phyloP scores from a whole-genome alignment of 192 early-diverging fungal genomes.

The Coemansia sp. region DNA sequence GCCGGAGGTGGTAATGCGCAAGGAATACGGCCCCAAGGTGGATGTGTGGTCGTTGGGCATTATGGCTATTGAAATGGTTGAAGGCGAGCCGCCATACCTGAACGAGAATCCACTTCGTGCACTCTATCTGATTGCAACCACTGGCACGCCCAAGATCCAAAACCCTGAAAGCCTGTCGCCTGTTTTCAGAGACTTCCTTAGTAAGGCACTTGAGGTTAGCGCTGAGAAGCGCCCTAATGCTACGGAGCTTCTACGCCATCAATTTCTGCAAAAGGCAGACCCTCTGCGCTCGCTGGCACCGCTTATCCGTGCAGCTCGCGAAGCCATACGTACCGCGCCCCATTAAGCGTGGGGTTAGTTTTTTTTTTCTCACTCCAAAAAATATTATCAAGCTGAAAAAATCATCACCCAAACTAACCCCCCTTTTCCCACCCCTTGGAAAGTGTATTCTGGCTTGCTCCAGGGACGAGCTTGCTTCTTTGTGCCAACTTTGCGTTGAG shows the following conservation, averaged over 20 bases:
- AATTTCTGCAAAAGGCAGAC: slow-evolving; percentile 81
- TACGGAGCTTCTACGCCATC: slow-evolving; percentile 77
- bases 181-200: slow-evolving; percentile 84
- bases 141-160: slow-evolving; percentile 89
- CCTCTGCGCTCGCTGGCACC: slow-evolving; percentile 78
- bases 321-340: slow-evolving; percentile 55
- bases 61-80: slow-evolving; percentile 98
- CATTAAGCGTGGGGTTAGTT: too few species aligned
- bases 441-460: too few species aligned
- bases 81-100: slow-evolving; percentile 93
- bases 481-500: background rate
- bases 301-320: slow-evolving; percentile 72
- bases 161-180: slow-evolving; percentile 75
- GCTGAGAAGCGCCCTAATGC: slow-evolving; percentile 77
- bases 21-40: slow-evolving; percentile 75
- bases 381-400: too few species aligned
- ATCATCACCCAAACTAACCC: too few species aligned
- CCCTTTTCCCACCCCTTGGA: too few species aligned
- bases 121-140: slow-evolving; percentile 92
- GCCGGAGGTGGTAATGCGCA: slow-evolving; percentile 81
- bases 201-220: slow-evolving; percentile 77
- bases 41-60: slow-evolving; percentile 93
- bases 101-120: slow-evolving; percentile 93
- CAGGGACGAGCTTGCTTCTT: background rate
- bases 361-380: too few species aligned